Base-by-base conservation (phyloP, 768 basidiomycete species). In the Xerocomus brunneocitrinus region DNA sequence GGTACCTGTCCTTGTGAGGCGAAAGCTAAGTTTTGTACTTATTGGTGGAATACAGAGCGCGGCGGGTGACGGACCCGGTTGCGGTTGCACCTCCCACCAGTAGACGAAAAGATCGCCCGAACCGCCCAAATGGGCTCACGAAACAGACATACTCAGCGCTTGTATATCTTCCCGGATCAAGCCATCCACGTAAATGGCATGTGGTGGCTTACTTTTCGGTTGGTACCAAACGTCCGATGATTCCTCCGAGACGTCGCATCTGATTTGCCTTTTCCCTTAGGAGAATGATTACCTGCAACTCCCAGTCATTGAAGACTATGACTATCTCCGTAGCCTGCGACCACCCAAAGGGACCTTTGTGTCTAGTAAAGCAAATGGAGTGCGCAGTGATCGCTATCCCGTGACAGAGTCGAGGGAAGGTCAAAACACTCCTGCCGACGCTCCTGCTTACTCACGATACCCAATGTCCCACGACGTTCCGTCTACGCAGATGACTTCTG, bases 91-190 rank as follows among this genome's bases (percentile, higher is more conserved):
- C 83, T 46, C 74, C 84, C 14, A 80, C 82, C 28, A 80, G 81
- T 50, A 78, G 85, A 64, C 77, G 89, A 56, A 88, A 87, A 67
- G 87, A 89, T 64, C 74, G 88, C 8, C 88, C 88, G 10, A 82
- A 86, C 35, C 89, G 89, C 59, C 83, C 82, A 14, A 82, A 87
- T 57, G 89, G 89, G n/a, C 75, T 91, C 48, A 91, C 88, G 40
- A 91, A 91, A 71, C 89, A 91, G 65, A 91, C 89, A 0, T 90
- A 89, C 63, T 89, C 87, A 8, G 88, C 87, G 28, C 80, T 83
- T 36, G 86, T 89, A 42, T 76, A 83, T 63, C 73, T 84, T 54
- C 84, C 82, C 36, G 83, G 80, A 46, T 72, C 77, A 36, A 73
- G 71, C 50, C 77, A 78, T 49, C 77, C 78, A 28, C 78, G 81